Evolutionary conservation across 768 basidiomycete species (phyloP).

Genomic region (Lentinula detonsa): DNA sequence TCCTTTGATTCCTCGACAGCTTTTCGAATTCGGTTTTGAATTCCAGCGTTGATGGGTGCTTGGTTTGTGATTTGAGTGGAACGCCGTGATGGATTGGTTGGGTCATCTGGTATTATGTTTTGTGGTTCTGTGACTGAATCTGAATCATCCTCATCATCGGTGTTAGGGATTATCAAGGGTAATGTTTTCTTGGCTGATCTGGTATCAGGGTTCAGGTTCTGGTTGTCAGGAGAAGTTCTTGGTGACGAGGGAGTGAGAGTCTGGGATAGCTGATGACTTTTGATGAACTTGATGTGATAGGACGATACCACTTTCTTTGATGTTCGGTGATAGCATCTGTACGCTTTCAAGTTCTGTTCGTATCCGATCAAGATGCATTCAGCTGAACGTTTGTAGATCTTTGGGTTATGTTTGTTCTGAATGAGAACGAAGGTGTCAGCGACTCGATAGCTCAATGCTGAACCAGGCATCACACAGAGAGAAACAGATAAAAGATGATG

Average conservation of each 20-base stretch:
- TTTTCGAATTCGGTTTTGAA: not conserved
- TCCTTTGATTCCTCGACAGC: not conserved
- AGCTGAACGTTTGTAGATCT: not conserved
- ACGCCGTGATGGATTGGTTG: not conserved
- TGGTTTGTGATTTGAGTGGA: not conserved
- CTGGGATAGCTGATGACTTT: not conserved
- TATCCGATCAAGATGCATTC: not conserved
- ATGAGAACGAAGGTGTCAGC: not conserved
- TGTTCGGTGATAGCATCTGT: not conserved
- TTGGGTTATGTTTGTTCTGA: not conserved
- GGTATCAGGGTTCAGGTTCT: not conserved
- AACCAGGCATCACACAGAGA: too few relatives aligned
- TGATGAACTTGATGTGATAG: not conserved
- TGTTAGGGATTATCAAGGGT: not conserved
- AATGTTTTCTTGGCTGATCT: not conserved
- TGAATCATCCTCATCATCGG: not conserved
- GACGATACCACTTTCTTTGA: not conserved
- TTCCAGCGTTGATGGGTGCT: not conserved
- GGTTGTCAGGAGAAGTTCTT: too few relatives aligned
- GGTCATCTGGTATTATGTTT: too few relatives aligned
- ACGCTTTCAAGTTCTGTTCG: not conserved
- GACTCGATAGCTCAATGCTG: too few relatives aligned
- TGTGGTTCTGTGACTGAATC: too few relatives aligned
- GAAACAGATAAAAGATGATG: too few relatives aligned
- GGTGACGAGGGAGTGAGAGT: too few relatives aligned